phyloP scores from a whole-genome alignment of 1,284 basidiomycete genomes.

The Rhodotorula glutinis region DNA sequence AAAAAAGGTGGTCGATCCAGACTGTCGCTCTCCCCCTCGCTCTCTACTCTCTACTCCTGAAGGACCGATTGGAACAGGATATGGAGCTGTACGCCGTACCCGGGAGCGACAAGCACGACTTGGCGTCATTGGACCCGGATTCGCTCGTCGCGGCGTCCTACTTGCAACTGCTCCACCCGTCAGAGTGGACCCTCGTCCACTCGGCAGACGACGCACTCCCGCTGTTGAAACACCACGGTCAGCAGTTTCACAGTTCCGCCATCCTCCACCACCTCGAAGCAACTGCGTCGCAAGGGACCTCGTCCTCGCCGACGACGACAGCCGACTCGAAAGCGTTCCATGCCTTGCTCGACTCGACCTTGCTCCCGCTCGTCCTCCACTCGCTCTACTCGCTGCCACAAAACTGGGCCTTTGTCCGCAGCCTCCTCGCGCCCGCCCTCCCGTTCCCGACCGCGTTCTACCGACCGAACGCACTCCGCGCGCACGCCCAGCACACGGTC shows the following conservation, averaged over 20 bases:
- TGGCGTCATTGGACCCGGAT: conserved; percentile 32
- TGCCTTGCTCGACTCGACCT: conserved; percentile 29
- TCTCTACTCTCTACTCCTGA: background rate
- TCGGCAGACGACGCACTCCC: conserved; percentile 19
- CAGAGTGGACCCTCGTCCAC: conserved; percentile 27
- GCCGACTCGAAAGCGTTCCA: conserved; percentile 28
- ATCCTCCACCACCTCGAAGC: conserved; percentile 29
- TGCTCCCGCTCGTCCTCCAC: conserved; percentile 37
- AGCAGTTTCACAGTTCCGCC: conserved; percentile 12
- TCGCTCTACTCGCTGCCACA: conserved; percentile 39
- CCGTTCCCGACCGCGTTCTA: conserved; percentile 28
- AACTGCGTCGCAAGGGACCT: background rate
- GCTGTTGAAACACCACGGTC: conserved; percentile 21
- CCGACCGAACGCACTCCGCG: conserved; percentile 30
- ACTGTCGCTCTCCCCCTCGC: too few species aligned
- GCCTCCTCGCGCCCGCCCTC: conserved; percentile 23
- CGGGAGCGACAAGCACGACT: conserved; percentile 24
- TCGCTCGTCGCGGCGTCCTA: conserved; percentile 36
- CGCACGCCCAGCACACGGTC: conserved; percentile 23
- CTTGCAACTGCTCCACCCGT: conserved; percentile 33
- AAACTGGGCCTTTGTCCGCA: conserved; percentile 31
- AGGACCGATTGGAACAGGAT: background rate
- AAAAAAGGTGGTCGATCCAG: too few species aligned
- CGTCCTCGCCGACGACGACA: background rate
- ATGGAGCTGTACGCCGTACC: conserved; percentile 28